phyloP scores from a whole-genome alignment of 306 rosid species.

The Phaseolus lunatus region DNA sequence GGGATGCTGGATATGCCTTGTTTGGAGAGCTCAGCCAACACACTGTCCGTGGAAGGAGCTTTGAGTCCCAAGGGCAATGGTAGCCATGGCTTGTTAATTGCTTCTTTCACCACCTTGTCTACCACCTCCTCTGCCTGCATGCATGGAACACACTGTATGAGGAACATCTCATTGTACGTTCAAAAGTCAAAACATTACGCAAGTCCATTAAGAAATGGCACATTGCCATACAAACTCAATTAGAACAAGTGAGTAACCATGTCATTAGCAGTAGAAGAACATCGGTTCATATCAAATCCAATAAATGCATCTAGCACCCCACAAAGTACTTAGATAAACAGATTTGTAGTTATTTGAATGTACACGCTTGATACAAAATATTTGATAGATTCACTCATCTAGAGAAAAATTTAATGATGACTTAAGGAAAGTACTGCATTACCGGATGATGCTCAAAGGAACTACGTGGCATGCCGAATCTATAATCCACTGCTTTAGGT shows the following conservation, averaged over 20 bases:
- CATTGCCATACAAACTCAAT: background rate
- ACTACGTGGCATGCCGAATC: conserved; percentile 52
- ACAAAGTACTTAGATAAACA: too few species aligned
- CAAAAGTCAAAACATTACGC: background rate
- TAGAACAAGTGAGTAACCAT: background rate
- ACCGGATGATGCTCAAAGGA: conserved; percentile 75
- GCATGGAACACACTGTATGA: conserved; percentile 33
- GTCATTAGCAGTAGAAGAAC: background rate
- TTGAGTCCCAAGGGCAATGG: conserved; percentile 93
- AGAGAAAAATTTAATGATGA: background rate
- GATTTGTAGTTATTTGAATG: too few species aligned
- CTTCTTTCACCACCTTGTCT: conserved; percentile 87
- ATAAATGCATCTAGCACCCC: too few species aligned
- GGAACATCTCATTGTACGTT: background rate
- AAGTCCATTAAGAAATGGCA: background rate
- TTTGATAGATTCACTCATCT: too few species aligned
- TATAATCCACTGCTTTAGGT: conserved; percentile 50
- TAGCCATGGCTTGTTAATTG: conserved; percentile 93
- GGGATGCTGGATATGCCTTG: conserved; percentile 79
- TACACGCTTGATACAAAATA: too few species aligned
- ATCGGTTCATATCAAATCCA: background rate
- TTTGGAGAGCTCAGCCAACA: conserved; percentile 76
- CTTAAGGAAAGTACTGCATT: conserved; percentile 47
- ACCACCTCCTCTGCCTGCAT: conserved; percentile 90
- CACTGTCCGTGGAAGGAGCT: conserved; percentile 87